A percentile compares a stretch with the other conserved stretches of the same genome.
Evolutionary conservation across 1,139 yeast species (phyloP).

Genomic region (Zygotorulaspora mrakii): DNA sequence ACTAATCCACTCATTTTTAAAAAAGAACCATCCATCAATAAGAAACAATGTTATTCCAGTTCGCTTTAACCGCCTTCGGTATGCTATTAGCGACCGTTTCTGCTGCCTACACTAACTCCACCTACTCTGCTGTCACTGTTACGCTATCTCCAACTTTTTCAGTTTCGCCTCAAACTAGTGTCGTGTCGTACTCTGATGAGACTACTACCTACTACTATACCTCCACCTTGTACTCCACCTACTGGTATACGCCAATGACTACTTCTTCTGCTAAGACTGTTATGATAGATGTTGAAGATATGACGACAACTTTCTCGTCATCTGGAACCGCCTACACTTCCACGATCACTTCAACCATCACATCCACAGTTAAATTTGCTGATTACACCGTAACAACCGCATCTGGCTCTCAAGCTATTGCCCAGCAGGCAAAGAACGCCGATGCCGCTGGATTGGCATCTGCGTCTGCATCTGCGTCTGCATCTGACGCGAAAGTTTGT

Average conservation of each 20-base stretch:
- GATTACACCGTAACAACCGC: conserved; percentile 13
- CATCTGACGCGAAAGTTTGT: conserved; percentile 14
- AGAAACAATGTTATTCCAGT: conserved; percentile 23
- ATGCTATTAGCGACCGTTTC: conserved; percentile 22
- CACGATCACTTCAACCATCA: conserved; percentile 22
- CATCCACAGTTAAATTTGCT: conserved; percentile 15
- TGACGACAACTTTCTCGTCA: conserved; percentile 14
- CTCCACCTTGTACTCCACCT: conserved; percentile 24
- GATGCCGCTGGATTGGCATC: conserved; percentile 1
- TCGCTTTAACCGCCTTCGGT: conserved; percentile 15
- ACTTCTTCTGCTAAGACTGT: conserved; percentile 10
- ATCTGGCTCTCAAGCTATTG: conserved; percentile 3
- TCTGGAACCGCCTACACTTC: conserved; percentile 18
- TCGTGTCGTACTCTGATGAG: conserved; percentile 22
- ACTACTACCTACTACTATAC: conserved; percentile 30
- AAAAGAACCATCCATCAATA: conserved; percentile 1
- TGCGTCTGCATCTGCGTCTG: not conserved
- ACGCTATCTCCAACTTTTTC: conserved; percentile 24
- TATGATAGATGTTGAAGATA: conserved; percentile 13
- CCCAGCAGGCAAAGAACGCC: conserved; percentile 1
- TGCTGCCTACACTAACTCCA: conserved; percentile 23
- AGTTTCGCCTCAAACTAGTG: conserved; percentile 19
- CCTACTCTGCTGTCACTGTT: conserved; percentile 23
- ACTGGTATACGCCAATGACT: conserved; percentile 21
- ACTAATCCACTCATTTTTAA: conserved; percentile 9